phyloP scores from a whole-genome alignment of 1,284 basidiomycete genomes.

The Vanrija sp. region DNA sequence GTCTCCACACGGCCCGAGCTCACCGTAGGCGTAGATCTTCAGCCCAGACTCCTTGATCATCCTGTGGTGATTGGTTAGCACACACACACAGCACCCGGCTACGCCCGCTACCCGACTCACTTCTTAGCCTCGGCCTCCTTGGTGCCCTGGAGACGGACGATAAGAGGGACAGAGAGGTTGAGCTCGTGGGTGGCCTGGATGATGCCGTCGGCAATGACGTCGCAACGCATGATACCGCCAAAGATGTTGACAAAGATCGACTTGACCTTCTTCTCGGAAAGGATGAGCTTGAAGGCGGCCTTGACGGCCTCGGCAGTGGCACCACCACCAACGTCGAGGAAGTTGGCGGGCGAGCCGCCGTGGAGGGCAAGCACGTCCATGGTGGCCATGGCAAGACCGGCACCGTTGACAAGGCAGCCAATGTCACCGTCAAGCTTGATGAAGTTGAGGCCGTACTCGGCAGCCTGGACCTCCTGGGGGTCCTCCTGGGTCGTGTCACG shows the following conservation, averaged over 20 bases:
- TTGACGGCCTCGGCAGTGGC: constrained; percentile 98
- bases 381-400: constrained; percentile 98
- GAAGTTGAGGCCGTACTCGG: constrained; percentile 84
- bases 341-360: constrained; percentile 96
- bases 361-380: constrained; percentile 98
- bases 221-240: constrained; percentile 93
- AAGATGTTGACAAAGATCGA: constrained; percentile 98
- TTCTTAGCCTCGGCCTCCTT: constrained; percentile 94
- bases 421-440: constrained; percentile 99
- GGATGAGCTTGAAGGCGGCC: constrained; percentile 95
- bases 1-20: constrained; percentile 22
- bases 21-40: constrained; percentile 64
- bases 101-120: constrained; percentile 31
- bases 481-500: constrained; percentile 95
- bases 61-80: constrained; percentile 49
- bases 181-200: constrained; percentile 97
- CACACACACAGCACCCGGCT: not conserved
- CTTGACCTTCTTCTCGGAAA: constrained; percentile 87
- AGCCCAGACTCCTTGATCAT: constrained; percentile 89
- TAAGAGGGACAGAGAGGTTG: constrained; percentile 74
- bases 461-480: constrained; percentile 90
- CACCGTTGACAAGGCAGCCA: constrained; percentile 97
- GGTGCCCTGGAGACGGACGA: constrained; percentile 94
- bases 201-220: constrained; percentile 92
- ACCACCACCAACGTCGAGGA: constrained; percentile 92